A percentile compares a stretch with the other conserved stretches of the same genome.
phyloP scores from a whole-genome alignment of 2,329 filamentous ascomycete genomes.

The Penicillium crustosum region DNA sequence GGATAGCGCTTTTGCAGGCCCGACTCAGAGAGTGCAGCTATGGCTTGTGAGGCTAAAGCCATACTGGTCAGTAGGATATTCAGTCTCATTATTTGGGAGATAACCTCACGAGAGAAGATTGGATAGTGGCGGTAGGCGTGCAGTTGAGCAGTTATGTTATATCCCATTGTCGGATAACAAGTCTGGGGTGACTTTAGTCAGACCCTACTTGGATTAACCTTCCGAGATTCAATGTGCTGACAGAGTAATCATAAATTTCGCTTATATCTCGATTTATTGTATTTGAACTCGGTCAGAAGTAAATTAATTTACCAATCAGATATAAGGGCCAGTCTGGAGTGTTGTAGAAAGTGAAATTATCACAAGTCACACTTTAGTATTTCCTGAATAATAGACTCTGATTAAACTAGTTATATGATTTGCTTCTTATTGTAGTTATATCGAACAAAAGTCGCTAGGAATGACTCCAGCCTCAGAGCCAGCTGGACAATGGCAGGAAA shows the following conservation, averaged over 20 bases:
- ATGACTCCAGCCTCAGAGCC: not conserved
- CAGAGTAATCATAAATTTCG: not conserved
- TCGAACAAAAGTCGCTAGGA: not conserved
- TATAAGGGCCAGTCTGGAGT: too few relatives aligned
- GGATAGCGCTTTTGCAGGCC: constrained; percentile 17
- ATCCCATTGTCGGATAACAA: not conserved
- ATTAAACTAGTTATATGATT: not conserved
- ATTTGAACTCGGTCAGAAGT: not conserved
- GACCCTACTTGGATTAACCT: not conserved
- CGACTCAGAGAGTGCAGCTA: constrained; percentile 1
- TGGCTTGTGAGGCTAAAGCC: constrained; percentile 8
- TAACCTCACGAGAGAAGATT: not conserved
- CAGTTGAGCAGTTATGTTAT: not conserved
- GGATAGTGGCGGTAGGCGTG: not conserved
- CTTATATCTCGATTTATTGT: not conserved
- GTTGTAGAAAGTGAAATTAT: not conserved
- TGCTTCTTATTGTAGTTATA: too few relatives aligned
- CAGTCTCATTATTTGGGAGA: constrained; percentile 11
- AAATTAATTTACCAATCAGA: too few relatives aligned
- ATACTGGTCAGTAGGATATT: not conserved
- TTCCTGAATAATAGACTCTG: not conserved
- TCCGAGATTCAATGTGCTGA: not conserved
- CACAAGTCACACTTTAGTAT: not conserved
- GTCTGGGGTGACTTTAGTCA: not conserved
- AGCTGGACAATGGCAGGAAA: not conserved